phyloP scores from a whole-genome alignment of 768 basidiomycete species.

The Asterophora parasitica region DNA sequence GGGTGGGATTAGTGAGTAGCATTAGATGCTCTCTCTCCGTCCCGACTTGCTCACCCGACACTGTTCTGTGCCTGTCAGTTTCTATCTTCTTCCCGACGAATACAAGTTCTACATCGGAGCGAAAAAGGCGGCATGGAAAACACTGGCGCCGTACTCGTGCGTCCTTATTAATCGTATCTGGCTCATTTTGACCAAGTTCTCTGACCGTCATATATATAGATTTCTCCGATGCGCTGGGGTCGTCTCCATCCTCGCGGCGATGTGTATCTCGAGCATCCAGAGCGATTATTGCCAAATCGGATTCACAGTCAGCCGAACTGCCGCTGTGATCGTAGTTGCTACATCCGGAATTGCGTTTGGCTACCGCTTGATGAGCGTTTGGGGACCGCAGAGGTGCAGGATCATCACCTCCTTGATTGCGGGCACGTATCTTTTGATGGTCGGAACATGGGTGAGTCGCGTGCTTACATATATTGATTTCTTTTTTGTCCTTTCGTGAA shows the following conservation, averaged over 20 bases:
- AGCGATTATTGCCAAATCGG: slow-evolving; percentile 11
- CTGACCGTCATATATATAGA: neutral
- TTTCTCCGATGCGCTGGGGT: slow-evolving; percentile 13
- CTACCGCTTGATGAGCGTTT: slow-evolving; percentile 7
- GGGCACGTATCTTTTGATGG: slow-evolving; percentile 5
- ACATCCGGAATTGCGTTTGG: slow-evolving; percentile 12
- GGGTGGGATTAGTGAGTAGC: slow-evolving; percentile 13
- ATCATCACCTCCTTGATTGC: neutral
- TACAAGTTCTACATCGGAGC: slow-evolving; percentile 9
- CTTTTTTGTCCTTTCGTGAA: no score
- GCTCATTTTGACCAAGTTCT: neutral
- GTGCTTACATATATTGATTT: no score
- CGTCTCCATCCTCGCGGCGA: slow-evolving; percentile 9
- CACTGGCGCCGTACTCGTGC: slow-evolving; percentile 11
- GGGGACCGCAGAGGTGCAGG: slow-evolving; percentile 1
- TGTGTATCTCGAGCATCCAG: slow-evolving; percentile 12
- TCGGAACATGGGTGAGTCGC: slow-evolving; percentile 7
- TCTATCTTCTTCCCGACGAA: slow-evolving; percentile 14
- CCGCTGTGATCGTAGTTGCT: slow-evolving; percentile 1
- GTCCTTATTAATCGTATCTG: neutral
- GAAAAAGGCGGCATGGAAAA: slow-evolving; percentile 10
- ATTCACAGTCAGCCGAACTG: slow-evolving; percentile 5
- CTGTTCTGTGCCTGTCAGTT: no score
- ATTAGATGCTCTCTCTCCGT: neutral
- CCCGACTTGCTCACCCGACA: no score